A percentile compares a stretch with the other conserved stretches of the same genome.
Conservation (phyloP, 2,329 filamentous ascomycete genomes). For the Penicillium sp. region DNA sequence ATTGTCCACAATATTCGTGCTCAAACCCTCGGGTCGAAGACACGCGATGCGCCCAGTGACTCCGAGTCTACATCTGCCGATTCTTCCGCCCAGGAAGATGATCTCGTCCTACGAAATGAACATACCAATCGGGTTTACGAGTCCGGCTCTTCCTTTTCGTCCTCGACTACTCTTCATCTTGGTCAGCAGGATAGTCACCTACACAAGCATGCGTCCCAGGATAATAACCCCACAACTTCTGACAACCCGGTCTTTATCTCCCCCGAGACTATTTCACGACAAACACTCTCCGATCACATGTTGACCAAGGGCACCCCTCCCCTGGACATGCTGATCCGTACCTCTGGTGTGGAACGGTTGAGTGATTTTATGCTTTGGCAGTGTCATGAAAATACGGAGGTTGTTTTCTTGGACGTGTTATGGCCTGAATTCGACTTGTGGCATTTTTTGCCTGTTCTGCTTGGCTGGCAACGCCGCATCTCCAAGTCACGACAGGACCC, state of each 20-base stretch:
- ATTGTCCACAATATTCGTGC: slow-evolving; percentile 81
- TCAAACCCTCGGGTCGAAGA: slow-evolving; percentile 43
- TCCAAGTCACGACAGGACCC: slow-evolving; percentile 58
- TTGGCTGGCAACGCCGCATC: slow-evolving; percentile 77
- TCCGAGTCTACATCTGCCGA: slow-evolving; percentile 40
- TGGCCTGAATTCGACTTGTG: slow-evolving; percentile 97
- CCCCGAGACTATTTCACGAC: slow-evolving; percentile 77
- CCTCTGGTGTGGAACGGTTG: slow-evolving; percentile 83
- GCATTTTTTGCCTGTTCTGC: slow-evolving; percentile 83
- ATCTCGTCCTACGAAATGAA: slow-evolving; percentile 30
- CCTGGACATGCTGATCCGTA: slow-evolving; percentile 82
- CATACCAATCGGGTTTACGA: slow-evolving; percentile 27
- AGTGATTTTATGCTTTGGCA: slow-evolving; percentile 99
- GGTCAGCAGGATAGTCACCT: slow-evolving; percentile 28
- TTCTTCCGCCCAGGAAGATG: slow-evolving; percentile 41
- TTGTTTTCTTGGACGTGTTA: slow-evolving; percentile 84
- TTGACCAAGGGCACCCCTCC: slow-evolving; percentile 83
- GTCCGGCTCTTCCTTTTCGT: slow-evolving; percentile 37
- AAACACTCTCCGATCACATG: slow-evolving; percentile 77
- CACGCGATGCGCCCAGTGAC: slow-evolving; percentile 43
- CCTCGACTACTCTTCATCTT: slow-evolving; percentile 48
- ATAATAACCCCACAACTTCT: slow-evolving; percentile 26
- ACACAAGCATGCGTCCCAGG: slow-evolving; percentile 35
- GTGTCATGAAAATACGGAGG: slow-evolving; percentile 83
- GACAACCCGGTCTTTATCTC: slow-evolving; percentile 52